Evolutionary conservation across 2,329 filamentous ascomycete species (phyloP), one percentile per base, ranked within the genome.

Genomic region (Fusarium tuaranense): DNA sequence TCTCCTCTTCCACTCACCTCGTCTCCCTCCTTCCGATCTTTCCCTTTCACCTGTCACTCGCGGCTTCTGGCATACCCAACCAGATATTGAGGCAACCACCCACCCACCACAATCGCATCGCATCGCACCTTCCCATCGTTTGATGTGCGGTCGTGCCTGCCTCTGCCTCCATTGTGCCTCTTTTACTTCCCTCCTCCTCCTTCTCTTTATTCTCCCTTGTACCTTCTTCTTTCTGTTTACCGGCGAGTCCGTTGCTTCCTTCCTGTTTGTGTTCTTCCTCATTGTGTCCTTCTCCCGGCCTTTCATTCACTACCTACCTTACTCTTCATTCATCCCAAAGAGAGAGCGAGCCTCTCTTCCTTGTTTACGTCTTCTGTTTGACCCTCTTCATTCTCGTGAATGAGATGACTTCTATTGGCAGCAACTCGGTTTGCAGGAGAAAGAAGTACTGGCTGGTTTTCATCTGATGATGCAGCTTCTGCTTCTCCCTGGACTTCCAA

Each of bases 21-120:
- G 22, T 39, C 25, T 38, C 22, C 18, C 18, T 39, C 22, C 55
- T 71, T 62, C 44, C 46, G 32, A 34, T 63, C 51, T 53, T 44
- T 38, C 57, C 66, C 25, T 41, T 63, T 61, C 66, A 41, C 65
- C 61, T 53, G 63, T 65, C 59, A 61, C 66, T 68, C 60, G 63
- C 63, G 70, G 53, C 65, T 73, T 68, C 64, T 71, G 67, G 63
- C 65, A 76, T 75, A 72, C 58, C 34, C 70, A 75, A 60, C 62
- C 62, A 60, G 69, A 63, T 62, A 60, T 30, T 66, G 53, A 25
- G 55, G 70, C 66, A 77, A 73, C 70, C 57, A 69, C 68, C 66
- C 63, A 44, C 66, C 34, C 38, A 64, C 25, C 18, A 30, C 34
- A 18, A 14, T 22, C 62, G 20, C 41, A 46, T 32, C 62, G 53